These are phyloP conservation scores for Polygonum aviculare DNA, from an alignment of 148 eudicot genomes.

Conservation along the genomic window DNA sequence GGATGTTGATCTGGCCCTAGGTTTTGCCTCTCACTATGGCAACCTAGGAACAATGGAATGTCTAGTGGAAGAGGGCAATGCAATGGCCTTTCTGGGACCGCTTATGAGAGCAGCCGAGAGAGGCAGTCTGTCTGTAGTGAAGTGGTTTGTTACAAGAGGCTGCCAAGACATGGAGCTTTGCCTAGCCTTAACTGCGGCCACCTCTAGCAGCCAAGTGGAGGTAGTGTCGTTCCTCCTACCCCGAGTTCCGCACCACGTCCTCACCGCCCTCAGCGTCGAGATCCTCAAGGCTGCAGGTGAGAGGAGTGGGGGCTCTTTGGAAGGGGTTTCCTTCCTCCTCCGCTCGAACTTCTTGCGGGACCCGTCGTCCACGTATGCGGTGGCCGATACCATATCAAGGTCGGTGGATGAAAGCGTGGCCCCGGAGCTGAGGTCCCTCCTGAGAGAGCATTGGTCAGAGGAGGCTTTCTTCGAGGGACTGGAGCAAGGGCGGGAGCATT, in stretches of 20 bases:
- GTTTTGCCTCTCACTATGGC: constrained; percentile 90
- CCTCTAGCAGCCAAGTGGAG: constrained; percentile 82
- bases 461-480: constrained; percentile 55
- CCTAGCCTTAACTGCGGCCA: constrained; percentile 96
- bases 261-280: constrained; percentile 87
- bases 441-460: constrained; percentile 76
- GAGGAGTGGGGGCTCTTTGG: constrained; percentile 78
- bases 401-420: constrained; percentile 67
- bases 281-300: constrained; percentile 97
- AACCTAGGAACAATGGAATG: constrained; percentile 93
- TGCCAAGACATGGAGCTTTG: constrained; percentile 99
- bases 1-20: constrained; percentile 90
- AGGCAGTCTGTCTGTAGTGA: constrained; percentile 78
- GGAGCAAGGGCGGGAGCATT: constrained; percentile 56
- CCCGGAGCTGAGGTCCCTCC: constrained; percentile 59
- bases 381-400: constrained; percentile 73
- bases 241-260: constrained; percentile 90
- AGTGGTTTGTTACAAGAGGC: constrained; percentile 87
- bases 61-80: constrained; percentile 92
- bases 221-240: constrained; percentile 86
- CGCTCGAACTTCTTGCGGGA: constrained; percentile 72
- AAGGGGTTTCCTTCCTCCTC: constrained; percentile 91
- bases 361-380: constrained; percentile 73
- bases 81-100: constrained; percentile 94
- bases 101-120: constrained; percentile 92